Evolutionary conservation across 176 grass and related monocot genomes (phyloP), one percentile per base, ranked within the genome.

Genomic region (Olyra latifolia): DNA sequence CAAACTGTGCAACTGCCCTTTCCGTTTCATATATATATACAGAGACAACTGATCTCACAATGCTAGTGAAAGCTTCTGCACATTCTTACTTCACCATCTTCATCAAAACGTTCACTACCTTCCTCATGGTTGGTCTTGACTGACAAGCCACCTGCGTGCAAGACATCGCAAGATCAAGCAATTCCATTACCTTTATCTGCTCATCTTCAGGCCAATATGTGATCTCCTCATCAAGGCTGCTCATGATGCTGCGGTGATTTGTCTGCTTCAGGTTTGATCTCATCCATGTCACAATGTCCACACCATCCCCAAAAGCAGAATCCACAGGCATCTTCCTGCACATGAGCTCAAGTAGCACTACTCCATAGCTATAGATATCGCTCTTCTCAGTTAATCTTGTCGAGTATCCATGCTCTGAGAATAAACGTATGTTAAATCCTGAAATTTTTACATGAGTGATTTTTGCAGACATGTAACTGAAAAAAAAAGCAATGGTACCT

Each of bases 351-450:
- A 90, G 79, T 4, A 90, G 61, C 30, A 90, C 82, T 22, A 90
- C 84, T 32, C 88, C 88, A 22, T 74, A 90, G 72, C 88, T 86
- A 47, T 90, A 90, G 12, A 90, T 66, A 28, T 90, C 88, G 20
- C 83, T 79, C 75, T 90, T 86, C 73, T 90, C 83, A 5, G 45
- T 90, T 63, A 79, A 42, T 28, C 84, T 83, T 25, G 57, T 82
- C 19, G 78, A 81, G 48, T 83, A 90, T 41, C 83, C 83, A 79
- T 66, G 62, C 38, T 90, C 88, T 90, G 80, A 8, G 59, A 29
- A 79, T 7, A 80, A 74, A 62, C 53, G 8, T n/a, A 11, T 45
- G 65, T 57, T 32, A 59, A 42, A 24, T 10, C 47, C 61, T 48
- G 45, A 66, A 79, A 3, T 40, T 41, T 24, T 1, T 6, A 3